Base-by-base conservation (phyloP, 495 filamentous ascomycete genomes). In the Ascobolus immersus region DNA sequence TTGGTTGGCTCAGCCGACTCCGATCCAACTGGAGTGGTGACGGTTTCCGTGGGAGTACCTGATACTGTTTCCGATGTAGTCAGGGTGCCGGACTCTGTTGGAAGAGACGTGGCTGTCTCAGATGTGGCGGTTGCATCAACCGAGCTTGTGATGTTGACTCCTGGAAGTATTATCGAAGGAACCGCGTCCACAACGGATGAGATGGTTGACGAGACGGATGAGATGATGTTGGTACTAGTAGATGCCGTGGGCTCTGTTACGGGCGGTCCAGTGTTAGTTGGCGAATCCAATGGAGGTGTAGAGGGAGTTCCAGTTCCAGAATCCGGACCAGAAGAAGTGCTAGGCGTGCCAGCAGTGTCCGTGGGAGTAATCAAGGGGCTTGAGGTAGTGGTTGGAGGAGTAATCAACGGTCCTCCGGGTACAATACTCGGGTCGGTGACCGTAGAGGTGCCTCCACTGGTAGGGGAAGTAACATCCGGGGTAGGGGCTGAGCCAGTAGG, bases 41-140 rank as follows among this genome's bases (percentile, higher is more conserved):
- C 32, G 21, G 35, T 36, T 12, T 47, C 45, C 20, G 45, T 47
- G 12, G 48, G 32, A 4, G 36, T 38, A 9, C 41, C 24, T 18
- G 22, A 40, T 19, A 20, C 18, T 28, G 21, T n/a, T 37, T 17
- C 10, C 23, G 18, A 14, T 34, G 23, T n/a, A n/a, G n/a, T n/a
- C n/a, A n/a, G n/a, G n/a, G n/a, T n/a, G n/a, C n/a, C n/a, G n/a
- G 38, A 35, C 19, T 27, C 21, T 21, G 27, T 20, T 9, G 35
- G 34, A 34, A 30, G 40, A 4, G 44, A 8, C 21, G 19, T 26
- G 39, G 33, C 28, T 3, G 39, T 32, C 26, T 30, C 33, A 13
- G 30, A 15, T 2, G 31, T 36, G 10, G 45, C 19, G 1, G 37
- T 30, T 14, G 39, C 42, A 6, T 47, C 30, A 14, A 41, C 32